phyloP scores from a whole-genome alignment of 306 rosid genomes.

The Mimosa pudica region DNA sequence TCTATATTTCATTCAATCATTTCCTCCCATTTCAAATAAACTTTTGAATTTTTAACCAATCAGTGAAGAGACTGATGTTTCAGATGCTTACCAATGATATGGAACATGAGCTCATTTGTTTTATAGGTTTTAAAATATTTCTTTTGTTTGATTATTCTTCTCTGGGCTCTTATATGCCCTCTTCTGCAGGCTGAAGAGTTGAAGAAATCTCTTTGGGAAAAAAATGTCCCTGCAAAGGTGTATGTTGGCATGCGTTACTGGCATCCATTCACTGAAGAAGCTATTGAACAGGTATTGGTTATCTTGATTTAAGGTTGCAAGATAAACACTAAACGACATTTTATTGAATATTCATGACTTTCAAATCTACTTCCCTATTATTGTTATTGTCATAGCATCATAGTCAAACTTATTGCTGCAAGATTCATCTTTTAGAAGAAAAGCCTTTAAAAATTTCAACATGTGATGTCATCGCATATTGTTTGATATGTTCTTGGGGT shows the following conservation, averaged over 20 bases:
- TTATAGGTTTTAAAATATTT: background rate
- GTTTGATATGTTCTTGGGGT: background rate
- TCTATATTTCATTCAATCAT: background rate
- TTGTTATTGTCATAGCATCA: conserved; percentile 8
- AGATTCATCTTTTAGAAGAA: conserved; percentile 19
- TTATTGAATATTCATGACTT: conserved; percentile 12
- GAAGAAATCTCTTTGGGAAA: conserved; percentile 68
- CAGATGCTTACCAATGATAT: background rate
- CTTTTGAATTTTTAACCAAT: background rate
- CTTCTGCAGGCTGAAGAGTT: conserved; percentile 64
- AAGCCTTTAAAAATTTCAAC: conserved; percentile 16
- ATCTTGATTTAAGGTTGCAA: background rate
- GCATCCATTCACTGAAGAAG: conserved; percentile 97
- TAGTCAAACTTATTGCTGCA: conserved; percentile 18
- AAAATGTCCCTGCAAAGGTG: conserved; percentile 77
- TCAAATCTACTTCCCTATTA: conserved; percentile 25
- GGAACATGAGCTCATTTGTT: background rate
- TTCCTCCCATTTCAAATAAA: background rate
- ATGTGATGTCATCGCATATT: conserved; percentile 17
- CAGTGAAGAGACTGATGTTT: background rate
- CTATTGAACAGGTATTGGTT: conserved; percentile 67
- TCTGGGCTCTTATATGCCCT: background rate
- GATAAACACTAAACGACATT: conserved; percentile 5
- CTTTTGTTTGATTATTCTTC: conserved; percentile 8
- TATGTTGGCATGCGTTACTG: conserved; percentile 97